phyloP scores from a whole-genome alignment of 2,329 filamentous ascomycete genomes.

The Aureobasidium lini region DNA sequence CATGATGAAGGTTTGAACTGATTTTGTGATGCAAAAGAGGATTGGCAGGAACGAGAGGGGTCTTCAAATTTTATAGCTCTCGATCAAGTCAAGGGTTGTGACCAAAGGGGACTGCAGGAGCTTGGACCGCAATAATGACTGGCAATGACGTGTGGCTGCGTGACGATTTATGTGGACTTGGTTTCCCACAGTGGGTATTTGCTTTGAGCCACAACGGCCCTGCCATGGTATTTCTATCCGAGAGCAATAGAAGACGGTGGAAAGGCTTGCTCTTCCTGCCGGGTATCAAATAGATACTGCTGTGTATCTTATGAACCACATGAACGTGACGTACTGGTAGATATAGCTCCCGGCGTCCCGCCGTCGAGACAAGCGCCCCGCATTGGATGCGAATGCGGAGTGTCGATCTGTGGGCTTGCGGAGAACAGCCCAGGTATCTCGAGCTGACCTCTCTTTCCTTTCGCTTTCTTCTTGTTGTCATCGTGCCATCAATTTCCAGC shows the following conservation, averaged over 20 bases:
- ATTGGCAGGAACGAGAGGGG: not conserved
- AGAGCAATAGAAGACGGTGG: not conserved
- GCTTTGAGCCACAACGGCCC: not conserved
- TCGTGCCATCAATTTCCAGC: not conserved
- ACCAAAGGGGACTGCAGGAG: not conserved
- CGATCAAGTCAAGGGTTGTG: not conserved
- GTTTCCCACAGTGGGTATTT: not conserved
- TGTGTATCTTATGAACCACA: not conserved
- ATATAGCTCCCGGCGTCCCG: not conserved
- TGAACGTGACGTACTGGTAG: not conserved
- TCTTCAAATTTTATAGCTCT: not conserved
- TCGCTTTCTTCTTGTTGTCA: not conserved
- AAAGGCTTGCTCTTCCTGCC: not conserved
- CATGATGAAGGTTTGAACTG: conserved; percentile 7
- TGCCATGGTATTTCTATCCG: not conserved
- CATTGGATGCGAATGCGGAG: too few species aligned
- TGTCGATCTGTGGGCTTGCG: not conserved
- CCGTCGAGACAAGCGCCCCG: not conserved
- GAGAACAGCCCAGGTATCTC: not conserved
- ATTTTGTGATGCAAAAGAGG: not conserved
- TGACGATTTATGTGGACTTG: conserved; percentile 1
- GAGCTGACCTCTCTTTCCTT: not conserved
- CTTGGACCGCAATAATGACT: not conserved
- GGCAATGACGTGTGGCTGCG: not conserved
- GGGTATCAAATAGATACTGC: not conserved